Evolutionary conservation across 352 stramenopile genomes (phyloP).

Genomic region (Globisporangium nunn): DNA sequence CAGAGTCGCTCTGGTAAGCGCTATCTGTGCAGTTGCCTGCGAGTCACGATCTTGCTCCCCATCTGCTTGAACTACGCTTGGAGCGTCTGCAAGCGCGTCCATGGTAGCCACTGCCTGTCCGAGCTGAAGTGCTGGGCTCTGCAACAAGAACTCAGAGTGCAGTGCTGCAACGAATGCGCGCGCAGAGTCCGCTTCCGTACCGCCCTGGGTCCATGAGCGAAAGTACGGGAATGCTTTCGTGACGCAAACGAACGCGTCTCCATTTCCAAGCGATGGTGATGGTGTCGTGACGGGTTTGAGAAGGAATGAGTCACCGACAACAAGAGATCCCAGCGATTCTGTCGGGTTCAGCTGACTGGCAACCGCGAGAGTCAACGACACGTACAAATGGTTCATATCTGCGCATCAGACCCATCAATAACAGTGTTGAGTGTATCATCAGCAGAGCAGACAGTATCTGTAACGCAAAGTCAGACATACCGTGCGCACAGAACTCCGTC

Average conservation of each 20-base stretch:
- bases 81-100: conserved; percentile 20
- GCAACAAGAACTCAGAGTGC: conserved; percentile 62
- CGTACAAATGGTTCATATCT: conserved; percentile 57
- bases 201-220: conserved; percentile 48
- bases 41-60: not conserved
- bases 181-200: conserved; percentile 37
- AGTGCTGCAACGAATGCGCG: conserved; percentile 30
- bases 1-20: conserved; percentile 29
- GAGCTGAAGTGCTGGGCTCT: conserved; percentile 37
- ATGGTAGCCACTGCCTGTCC: conserved; percentile 29
- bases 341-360: conserved; percentile 17
- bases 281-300: conserved; percentile 3
- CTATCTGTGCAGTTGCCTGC: conserved; percentile 5
- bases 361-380: conserved; percentile 34
- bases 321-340: conserved; percentile 33
- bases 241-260: conserved; percentile 25
- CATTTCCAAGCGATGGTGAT: not conserved
- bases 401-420: not conserved
- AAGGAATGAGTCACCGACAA: conserved; percentile 54
- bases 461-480: conserved; percentile 7
- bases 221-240: conserved; percentile 59
- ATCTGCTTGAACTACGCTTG: not conserved
- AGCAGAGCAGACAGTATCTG: too few species aligned
- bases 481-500: conserved; percentile 10
- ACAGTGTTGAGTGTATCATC: not conserved